These are phyloP conservation scores for Aspergillus sergii DNA, from an alignment of 2,329 filamentous ascomycete genomes.

Conservation along the genomic window DNA sequence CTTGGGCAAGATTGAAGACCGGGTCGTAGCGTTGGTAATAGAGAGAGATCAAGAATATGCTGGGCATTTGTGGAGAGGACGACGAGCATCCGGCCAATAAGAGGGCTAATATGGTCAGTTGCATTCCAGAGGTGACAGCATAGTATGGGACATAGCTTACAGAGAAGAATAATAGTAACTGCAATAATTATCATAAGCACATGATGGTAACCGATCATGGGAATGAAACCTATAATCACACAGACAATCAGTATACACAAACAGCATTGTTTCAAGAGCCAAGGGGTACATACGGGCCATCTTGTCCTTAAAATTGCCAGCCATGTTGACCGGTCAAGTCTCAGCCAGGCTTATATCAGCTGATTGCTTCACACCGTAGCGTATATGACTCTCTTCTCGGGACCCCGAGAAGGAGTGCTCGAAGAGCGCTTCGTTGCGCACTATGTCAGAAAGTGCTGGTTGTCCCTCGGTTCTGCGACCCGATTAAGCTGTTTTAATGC, in stretches of 20 bases:
- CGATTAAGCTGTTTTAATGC: neutral
- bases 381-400: constrained; percentile 42
- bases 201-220: constrained; percentile 72
- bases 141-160: constrained; percentile 57
- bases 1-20: constrained; percentile 79
- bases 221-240: constrained; percentile 54
- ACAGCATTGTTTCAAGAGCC: neutral
- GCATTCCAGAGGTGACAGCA: constrained; percentile 12
- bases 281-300: constrained; percentile 37
- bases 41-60: constrained; percentile 96
- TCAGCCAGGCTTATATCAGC: constrained; percentile 2
- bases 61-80: constrained; percentile 89
- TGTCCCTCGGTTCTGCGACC: neutral
- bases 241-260: constrained; percentile 9
- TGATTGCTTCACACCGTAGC: constrained; percentile 15
- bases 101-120: constrained; percentile 63
- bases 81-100: constrained; percentile 95
- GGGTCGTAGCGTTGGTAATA: constrained; percentile 91
- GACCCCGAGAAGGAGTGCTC: constrained; percentile 42
- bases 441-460: constrained; percentile 4
- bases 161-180: constrained; percentile 89
- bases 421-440: constrained; percentile 10
- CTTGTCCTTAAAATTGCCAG: constrained; percentile 33
- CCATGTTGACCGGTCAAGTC: constrained; percentile 28
- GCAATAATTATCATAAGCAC: constrained; percentile 97